Evolutionary conservation across 139 green algal species (phyloP).

Genomic region (Chlorella ohadii): DNA sequence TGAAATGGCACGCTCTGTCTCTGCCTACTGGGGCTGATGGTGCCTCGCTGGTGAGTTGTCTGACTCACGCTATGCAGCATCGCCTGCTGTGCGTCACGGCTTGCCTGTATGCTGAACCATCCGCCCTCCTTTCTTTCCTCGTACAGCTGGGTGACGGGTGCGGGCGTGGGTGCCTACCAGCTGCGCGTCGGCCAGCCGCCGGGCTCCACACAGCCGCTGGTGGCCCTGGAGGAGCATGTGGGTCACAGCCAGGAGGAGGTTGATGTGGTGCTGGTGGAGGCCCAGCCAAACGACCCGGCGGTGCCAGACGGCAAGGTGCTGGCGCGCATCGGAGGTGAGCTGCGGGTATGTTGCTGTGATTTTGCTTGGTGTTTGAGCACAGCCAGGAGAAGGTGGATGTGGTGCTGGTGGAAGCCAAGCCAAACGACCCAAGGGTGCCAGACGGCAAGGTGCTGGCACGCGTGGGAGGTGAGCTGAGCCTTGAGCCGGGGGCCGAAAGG

Average conservation of each 20-base stretch:
- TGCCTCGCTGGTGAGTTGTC: too few species aligned
- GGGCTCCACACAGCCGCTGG: constrained; percentile 47
- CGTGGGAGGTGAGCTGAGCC: constrained; percentile 5
- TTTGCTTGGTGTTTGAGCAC: too few species aligned
- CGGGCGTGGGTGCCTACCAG: constrained; percentile 53
- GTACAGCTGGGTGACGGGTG: constrained; percentile 34
- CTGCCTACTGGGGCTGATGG: too few species aligned
- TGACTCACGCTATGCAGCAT: too few species aligned
- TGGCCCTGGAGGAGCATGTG: constrained; percentile 35
- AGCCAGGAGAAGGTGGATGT: constrained; percentile 38
- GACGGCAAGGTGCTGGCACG: constrained; percentile 52
- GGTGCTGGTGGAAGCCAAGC: constrained; percentile 51
- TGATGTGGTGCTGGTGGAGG: constrained; percentile 55
- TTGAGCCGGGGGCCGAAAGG: too few species aligned
- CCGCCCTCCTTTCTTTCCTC: not conserved
- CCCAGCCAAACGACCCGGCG: constrained; percentile 38
- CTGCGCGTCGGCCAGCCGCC: constrained; percentile 56
- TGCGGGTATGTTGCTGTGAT: too few species aligned
- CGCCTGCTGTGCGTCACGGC: too few species aligned
- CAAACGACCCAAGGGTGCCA: constrained; percentile 48
- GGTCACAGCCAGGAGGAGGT: constrained; percentile 25
- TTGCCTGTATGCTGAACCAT: too few species aligned
- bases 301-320: constrained; percentile 58
- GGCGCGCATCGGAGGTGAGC: constrained; percentile 22
- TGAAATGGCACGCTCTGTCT: too few species aligned